Evolutionary conservation across 345 rosid species (phyloP), one percentile per base, ranked within the genome.

Genomic region (Eucalyptus tenuipes): DNA sequence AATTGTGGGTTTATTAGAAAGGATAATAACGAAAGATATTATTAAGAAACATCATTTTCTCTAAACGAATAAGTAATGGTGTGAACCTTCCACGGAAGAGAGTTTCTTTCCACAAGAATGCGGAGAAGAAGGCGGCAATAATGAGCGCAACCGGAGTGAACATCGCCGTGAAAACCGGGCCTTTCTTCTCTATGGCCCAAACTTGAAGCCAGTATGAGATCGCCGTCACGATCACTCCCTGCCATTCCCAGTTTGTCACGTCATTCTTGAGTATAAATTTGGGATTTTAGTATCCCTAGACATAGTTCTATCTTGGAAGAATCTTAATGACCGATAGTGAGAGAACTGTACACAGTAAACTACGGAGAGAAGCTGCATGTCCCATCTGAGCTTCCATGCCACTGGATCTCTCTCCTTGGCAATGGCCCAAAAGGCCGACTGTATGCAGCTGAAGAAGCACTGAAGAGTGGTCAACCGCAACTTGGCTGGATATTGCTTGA

Each of bases 141-240:
- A 95, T 93, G 42, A 97, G 98, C 27, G 99, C 95, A 29, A 96
- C 86, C 45, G 99, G 99, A 89, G 98, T 94, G 91, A 95, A 97
- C 86, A 93, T 92, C 79, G 99, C 92, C 9, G 95, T 92, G 92
- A 95, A 97, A 79, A 97, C 97, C 27, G 99, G 98, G 8, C 99
- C 98, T 91, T 93, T 97, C 94, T 94, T 95, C 93, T 96, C 95
- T 88, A 95, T 94, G 1, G 93, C 92, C 99, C 99, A 96, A 7
- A 95, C 94, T 97, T 96, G 99, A 50, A 97, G 87, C 96, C 98
- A 96, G 90, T 95, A 96, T 31, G 97, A 92, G 18, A 96, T 89
- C 13, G 97, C 98, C 84, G 93, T 94, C 64, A 97, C 95, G 52
- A 94, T 85, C 81, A 96, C 89, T 15, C 99, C 99, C 99, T 97